Percentiles rank a stretch among this genome's conserved stretches.
Evolutionary conservation across 768 basidiomycete species (phyloP).

Genomic region (Leucosporidium creatinivorum): DNA sequence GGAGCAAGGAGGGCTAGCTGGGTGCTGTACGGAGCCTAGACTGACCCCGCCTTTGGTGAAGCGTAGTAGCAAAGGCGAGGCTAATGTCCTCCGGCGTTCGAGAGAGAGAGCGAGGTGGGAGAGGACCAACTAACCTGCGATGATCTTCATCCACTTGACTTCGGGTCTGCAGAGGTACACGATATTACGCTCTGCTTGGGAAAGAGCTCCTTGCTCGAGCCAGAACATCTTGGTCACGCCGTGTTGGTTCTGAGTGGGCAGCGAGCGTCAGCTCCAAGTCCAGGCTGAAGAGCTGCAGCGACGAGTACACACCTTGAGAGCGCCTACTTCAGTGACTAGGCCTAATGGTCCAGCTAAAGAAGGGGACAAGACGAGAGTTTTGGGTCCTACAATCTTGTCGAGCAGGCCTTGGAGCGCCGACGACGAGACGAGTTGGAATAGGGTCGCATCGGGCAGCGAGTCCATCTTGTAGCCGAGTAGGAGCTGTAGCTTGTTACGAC

Average conservation of each 20-base stretch:
- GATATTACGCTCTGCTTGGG: slow-evolving; percentile 75
- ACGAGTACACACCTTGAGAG: slow-evolving; percentile 64
- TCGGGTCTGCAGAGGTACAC: slow-evolving; percentile 86
- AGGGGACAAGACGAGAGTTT: slow-evolving; percentile 90
- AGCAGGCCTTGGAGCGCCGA: slow-evolving; percentile 23
- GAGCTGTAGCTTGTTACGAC: neutral
- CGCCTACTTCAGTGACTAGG: slow-evolving; percentile 84
- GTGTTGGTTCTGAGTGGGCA: slow-evolving; percentile 56
- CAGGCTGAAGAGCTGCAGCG: neutral
- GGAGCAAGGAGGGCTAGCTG: neutral
- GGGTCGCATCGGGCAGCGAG: slow-evolving; percentile 8
- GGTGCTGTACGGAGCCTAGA: slow-evolving; percentile 9
- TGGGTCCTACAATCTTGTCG: slow-evolving; percentile 48
- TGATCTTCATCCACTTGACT: slow-evolving; percentile 75
- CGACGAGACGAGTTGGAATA: slow-evolving; percentile 29
- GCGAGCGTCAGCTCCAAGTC: neutral
- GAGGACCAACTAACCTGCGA: slow-evolving; percentile 62
- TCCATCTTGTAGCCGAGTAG: neutral
- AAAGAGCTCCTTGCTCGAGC: slow-evolving; percentile 82
- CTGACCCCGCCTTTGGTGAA: slow-evolving; percentile 11
- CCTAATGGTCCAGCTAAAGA: slow-evolving; percentile 84
- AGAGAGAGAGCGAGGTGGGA: neutral
- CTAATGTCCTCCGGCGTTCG: slow-evolving; percentile 2
- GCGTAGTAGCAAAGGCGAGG: neutral
- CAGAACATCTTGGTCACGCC: slow-evolving; percentile 99